Base-by-base conservation (phyloP, 371 early-diverging fungal genomes). In the Actinomortierella ambigua region DNA sequence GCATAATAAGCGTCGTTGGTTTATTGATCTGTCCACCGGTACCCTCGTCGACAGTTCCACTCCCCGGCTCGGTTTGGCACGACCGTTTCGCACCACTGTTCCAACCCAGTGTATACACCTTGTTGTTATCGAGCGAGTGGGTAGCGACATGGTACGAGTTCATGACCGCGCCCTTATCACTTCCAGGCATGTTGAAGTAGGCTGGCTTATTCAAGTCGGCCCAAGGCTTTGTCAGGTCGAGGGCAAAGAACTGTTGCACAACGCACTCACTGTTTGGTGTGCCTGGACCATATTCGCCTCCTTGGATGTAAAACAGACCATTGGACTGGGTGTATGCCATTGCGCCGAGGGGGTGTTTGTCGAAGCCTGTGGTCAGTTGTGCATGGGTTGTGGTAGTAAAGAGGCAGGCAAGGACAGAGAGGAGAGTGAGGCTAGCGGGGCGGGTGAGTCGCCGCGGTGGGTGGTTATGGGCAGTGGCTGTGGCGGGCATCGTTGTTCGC, bases 61-160 rank as follows among this genome's bases (percentile, higher is more conserved):
- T 34, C 4, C 34, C 34, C 26, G 54, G 54, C 24, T 42, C 54
- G 7, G 23, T 41, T 4, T 4, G 4, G 34, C 34, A 34, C 7
- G 34, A 34, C 34, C 34, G 34, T 6, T 34, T 4, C 7, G 34
- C 34, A 34, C 34, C 34, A 34, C 34, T 34, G 27, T 54, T 54
- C 17, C 54, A 41, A 4, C 54, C 54, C 20, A 54, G 3, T 1
- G 41, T 9, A 22, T 27, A 54, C 42, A 54, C 13, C 7, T 14
- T 23, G 7, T 54, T 43, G 42, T 54, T 54, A 24, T 54, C 43
- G 26, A 24, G 14, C 4, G 20, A 23, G 54, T 54, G 54, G n/a
- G 54, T 54, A 23, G 42, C 42, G 24, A 43, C 43, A 23, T 54
- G 54, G n/a, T 54, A 54, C 14, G 54, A 54, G 44, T 54, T 54